These are phyloP conservation scores for Tetradesmus obliquus DNA, from an alignment of 139 green algal genomes.

Conservation along the genomic window DNA sequence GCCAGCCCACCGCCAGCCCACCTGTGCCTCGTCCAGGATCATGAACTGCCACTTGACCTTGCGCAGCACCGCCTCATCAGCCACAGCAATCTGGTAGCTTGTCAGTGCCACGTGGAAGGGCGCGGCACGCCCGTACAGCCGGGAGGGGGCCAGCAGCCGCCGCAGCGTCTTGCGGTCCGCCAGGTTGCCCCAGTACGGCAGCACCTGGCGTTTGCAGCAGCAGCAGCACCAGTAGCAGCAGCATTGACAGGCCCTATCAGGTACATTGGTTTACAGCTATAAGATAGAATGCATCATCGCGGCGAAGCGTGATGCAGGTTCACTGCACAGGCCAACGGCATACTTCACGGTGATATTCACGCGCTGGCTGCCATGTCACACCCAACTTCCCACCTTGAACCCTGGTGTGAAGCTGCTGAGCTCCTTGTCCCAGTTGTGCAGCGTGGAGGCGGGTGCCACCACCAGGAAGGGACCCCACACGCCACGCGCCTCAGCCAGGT, in stretches of 20 bases:
- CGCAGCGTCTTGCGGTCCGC: conserved; percentile 63
- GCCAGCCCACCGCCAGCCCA: conserved; percentile 53
- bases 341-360: neutral
- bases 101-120: conserved; percentile 92
- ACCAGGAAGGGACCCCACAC: conserved; percentile 86
- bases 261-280: neutral
- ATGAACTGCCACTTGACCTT: conserved; percentile 88
- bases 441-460: conserved; percentile 84
- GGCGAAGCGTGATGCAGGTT: too few species aligned
- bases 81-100: conserved; percentile 90
- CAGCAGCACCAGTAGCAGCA: neutral
- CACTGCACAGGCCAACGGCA: too few species aligned
- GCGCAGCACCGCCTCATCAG: conserved; percentile 79
- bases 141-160: conserved; percentile 60
- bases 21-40: conserved; percentile 91
- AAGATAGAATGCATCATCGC: too few species aligned
- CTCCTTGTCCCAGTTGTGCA: conserved; percentile 89
- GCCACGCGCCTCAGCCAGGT: conserved; percentile 82
- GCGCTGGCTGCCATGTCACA: neutral
- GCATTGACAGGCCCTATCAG: neutral
- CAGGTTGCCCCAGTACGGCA: conserved; percentile 70
- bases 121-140: conserved; percentile 59
- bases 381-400: conserved; percentile 67
- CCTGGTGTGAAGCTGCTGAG: conserved; percentile 78
- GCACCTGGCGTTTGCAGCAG: conserved; percentile 41